Evolutionary conservation across 176 grass and related monocot species (phyloP), one percentile per base, ranked within the genome.

Genomic region (Oryza rufipogon): DNA sequence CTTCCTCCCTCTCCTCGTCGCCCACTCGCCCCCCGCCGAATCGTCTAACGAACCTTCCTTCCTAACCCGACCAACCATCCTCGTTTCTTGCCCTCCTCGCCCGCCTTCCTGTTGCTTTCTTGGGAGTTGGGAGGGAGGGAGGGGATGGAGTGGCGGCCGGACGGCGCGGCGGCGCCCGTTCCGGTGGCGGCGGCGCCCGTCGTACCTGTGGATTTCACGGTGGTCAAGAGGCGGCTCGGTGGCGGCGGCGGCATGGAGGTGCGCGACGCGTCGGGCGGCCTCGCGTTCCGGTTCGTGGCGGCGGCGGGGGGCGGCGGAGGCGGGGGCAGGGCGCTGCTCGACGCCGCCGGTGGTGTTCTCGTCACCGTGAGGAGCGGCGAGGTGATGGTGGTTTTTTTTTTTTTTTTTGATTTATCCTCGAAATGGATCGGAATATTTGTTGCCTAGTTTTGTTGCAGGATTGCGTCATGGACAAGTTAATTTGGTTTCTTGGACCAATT

Each of bases 141-240:
- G 34, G 36, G 36, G 25, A 87, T 87, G 84, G 89, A 80, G 38
- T 38, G 16, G 26, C 30, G 30, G 20, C 4, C 49, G 11, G 7
- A 33, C 16, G 23, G 15, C 11, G 71, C 3, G 52, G 11, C 32
- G 45, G 54, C 19, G 68, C 6, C 2, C 1, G 25, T 9, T 25
- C 78, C 78, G 6, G 63, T 77, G 70, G 30, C n/a, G 30, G 78
- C 82, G 58, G 64, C 68, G 32, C 22, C 84, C 41, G 89, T 87
- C 19, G 75, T 91, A 9, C 89, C 92, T 19, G 80, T 94, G 14
- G 92, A 94, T 54, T 88, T 84, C 77, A 91, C 19, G 49, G 71
- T 94, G 47, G 48, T 90, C 80, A 90, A 76, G 80, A 94, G 86
- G 64, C 77, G 83, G 25, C 72, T 80, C 46, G 48, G 74, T 4